Evolutionary conservation across 352 stramenopile species (phyloP).

Genomic region (Phytophthora colocasiae): DNA sequence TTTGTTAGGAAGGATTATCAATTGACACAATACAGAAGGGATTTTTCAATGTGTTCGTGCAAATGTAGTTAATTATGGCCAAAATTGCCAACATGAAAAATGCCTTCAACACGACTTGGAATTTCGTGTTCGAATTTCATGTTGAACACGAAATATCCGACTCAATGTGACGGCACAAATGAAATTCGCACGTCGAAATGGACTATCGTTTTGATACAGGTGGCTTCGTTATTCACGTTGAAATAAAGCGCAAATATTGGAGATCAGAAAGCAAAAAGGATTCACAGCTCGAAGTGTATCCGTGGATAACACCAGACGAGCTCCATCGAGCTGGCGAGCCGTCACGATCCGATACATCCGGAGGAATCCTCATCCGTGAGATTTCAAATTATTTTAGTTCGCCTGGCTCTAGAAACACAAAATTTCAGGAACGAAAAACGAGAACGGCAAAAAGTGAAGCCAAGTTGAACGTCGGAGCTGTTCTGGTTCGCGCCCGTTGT

Average conservation of each 20-base stretch:
- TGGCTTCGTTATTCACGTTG: background rate
- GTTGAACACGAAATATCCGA: conserved; percentile 23
- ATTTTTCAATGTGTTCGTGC: background rate
- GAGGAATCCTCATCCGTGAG: conserved; percentile 25
- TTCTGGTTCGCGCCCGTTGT: background rate
- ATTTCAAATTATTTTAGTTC: conserved; percentile 21
- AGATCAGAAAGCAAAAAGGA: no score
- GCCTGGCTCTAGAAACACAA: conserved; percentile 23
- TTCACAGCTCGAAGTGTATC: no score
- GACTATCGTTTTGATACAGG: conserved; percentile 10
- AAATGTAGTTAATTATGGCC: background rate
- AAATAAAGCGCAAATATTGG: no score
- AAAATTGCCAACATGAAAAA: background rate
- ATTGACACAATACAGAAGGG: conserved; percentile 32
- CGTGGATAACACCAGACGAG: no score
- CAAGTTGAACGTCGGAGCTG: background rate
- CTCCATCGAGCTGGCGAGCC: background rate
- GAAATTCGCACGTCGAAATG: conserved; percentile 32
- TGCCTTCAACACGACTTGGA: conserved; percentile 14
- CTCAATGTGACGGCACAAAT: conserved; percentile 16
- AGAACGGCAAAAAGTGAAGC: conserved; percentile 8
- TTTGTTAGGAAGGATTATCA: conserved; percentile 35
- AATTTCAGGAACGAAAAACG: conserved; percentile 20
- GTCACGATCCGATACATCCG: conserved; percentile 8
- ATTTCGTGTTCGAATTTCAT: conserved; percentile 27